Evolutionary conservation across 2,329 filamentous ascomycete genomes (phyloP).

Genomic region (Xylariomycetidae sp.): DNA sequence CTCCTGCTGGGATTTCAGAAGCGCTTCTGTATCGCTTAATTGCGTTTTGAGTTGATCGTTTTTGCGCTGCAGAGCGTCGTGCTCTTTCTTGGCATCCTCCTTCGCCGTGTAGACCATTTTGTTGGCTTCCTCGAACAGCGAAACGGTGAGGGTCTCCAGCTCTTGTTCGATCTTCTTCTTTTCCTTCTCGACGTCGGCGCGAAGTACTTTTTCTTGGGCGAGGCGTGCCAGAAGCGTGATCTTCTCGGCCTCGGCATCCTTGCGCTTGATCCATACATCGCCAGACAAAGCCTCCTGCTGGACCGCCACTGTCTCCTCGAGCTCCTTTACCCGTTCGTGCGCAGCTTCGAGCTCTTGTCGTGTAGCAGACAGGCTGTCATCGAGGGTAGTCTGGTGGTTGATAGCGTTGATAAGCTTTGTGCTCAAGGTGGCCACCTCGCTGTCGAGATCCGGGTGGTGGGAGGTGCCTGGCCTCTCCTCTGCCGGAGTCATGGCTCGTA

Average conservation of each 20-base stretch:
- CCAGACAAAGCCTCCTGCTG: constrained; percentile 67
- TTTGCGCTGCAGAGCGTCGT: constrained; percentile 72
- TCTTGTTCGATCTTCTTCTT: constrained; percentile 91
- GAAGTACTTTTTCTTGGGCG: constrained; percentile 59
- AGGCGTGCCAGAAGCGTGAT: constrained; percentile 50
- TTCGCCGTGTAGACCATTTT: constrained; percentile 94
- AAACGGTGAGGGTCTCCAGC: constrained; percentile 81
- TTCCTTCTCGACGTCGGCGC: constrained; percentile 63
- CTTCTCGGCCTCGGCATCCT: constrained; percentile 69
- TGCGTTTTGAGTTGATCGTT: constrained; percentile 85
- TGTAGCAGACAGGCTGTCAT: constrained; percentile 78
- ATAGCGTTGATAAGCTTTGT: constrained; percentile 96
- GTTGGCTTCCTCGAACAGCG: constrained; percentile 97
- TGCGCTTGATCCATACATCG: constrained; percentile 70
- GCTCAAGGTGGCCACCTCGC: constrained; percentile 83
- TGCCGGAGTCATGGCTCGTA: constrained; percentile 42
- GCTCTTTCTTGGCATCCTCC: constrained; percentile 79
- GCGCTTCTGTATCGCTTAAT: constrained; percentile 75
- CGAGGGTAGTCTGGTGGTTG: constrained; percentile 88
- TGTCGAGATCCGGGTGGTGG: constrained; percentile 51
- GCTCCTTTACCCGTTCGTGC: constrained; percentile 56
- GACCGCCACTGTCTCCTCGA: constrained; percentile 61
- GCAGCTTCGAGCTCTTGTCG: constrained; percentile 77
- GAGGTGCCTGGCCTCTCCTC: constrained; percentile 30
- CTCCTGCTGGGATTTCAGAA: constrained; percentile 87